These are phyloP conservation scores for Tilletia caries DNA, from an alignment of 1,284 basidiomycete species.

Conservation along the genomic window DNA sequence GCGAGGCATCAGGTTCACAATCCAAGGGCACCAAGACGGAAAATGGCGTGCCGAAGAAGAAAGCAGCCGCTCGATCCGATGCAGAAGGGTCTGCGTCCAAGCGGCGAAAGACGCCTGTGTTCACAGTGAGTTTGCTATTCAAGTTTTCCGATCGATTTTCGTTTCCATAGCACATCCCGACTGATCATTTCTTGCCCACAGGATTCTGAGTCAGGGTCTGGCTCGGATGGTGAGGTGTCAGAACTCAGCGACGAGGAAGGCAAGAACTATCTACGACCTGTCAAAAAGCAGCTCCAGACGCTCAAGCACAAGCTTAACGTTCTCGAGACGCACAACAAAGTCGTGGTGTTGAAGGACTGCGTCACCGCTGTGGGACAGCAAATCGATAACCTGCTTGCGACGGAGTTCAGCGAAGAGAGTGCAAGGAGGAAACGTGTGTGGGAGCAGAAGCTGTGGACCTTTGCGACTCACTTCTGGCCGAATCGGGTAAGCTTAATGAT, in stretches of 20 bases:
- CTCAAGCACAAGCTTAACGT: slow-evolving; percentile 83
- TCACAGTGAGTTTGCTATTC: background rate
- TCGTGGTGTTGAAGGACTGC: slow-evolving; percentile 90
- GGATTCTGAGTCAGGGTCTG: slow-evolving; percentile 44
- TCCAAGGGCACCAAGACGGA: background rate
- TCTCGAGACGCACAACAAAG: slow-evolving; percentile 88
- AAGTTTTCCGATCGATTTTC: background rate
- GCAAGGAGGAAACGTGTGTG: slow-evolving; percentile 78
- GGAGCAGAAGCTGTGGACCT: slow-evolving; percentile 91
- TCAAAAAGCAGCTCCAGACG: slow-evolving; percentile 95
- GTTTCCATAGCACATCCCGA: background rate
- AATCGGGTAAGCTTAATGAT: slow-evolving; percentile 64
- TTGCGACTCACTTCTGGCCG: slow-evolving; percentile 83
- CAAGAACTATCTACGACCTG: slow-evolving; percentile 92
- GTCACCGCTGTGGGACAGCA: slow-evolving; percentile 87
- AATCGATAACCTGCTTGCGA: slow-evolving; percentile 77
- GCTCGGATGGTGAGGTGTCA: slow-evolving; percentile 10
- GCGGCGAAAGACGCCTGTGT: background rate
- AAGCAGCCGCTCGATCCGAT: slow-evolving; percentile 57
- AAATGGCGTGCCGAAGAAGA: background rate
- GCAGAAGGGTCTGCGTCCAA: slow-evolving; percentile 63
- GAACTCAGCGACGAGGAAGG: slow-evolving; percentile 87
- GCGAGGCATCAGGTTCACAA: background rate
- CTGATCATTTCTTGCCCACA: background rate
- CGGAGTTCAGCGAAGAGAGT: slow-evolving; percentile 64